Evolutionary conservation across 2,329 filamentous ascomycete species (phyloP).

Genomic region (Pseudogymnoascus sp.): DNA sequence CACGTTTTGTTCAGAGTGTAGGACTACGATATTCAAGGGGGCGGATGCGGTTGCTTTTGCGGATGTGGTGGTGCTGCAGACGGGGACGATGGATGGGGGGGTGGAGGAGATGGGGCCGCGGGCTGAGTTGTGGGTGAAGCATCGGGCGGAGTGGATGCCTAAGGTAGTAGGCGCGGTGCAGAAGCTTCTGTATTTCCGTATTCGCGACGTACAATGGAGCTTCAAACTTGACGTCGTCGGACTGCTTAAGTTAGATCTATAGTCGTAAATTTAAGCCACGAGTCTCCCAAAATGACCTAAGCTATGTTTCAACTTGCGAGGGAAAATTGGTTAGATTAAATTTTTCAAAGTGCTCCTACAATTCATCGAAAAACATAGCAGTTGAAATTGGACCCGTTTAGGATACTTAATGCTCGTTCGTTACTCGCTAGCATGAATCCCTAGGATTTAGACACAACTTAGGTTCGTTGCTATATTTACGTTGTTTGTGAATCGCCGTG

Average conservation of each 20-base stretch:
- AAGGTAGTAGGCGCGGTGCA: constrained; percentile 5
- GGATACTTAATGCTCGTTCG: too few species aligned
- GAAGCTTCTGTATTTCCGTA: constrained; percentile 50
- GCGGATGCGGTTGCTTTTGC: constrained; percentile 9
- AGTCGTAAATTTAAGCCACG: constrained; percentile 36
- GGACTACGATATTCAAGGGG: constrained; percentile 13
- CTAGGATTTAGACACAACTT: too few species aligned
- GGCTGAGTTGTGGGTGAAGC: constrained; percentile 13
- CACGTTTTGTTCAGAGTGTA: constrained; percentile 13
- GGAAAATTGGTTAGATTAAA: too few species aligned
- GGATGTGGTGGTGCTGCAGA: constrained; percentile 12
- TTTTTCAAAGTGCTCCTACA: too few species aligned
- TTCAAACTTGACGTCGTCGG: constrained; percentile 93
- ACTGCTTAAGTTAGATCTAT: constrained; percentile 81
- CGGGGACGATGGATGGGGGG: constrained; percentile 6
- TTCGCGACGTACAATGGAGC: constrained; percentile 83
- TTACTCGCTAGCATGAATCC: too few species aligned
- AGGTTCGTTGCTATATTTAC: too few species aligned
- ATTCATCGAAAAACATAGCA: too few species aligned
- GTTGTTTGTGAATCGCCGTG: too few species aligned
- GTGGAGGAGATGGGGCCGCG: background rate
- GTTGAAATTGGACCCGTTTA: too few species aligned
- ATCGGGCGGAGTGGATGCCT: constrained; percentile 11
- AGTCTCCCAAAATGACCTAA: too few species aligned
- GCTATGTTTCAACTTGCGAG: too few species aligned